Base-by-base conservation (phyloP, 208 protist species). In the Herpetomonas muscarum region DNA sequence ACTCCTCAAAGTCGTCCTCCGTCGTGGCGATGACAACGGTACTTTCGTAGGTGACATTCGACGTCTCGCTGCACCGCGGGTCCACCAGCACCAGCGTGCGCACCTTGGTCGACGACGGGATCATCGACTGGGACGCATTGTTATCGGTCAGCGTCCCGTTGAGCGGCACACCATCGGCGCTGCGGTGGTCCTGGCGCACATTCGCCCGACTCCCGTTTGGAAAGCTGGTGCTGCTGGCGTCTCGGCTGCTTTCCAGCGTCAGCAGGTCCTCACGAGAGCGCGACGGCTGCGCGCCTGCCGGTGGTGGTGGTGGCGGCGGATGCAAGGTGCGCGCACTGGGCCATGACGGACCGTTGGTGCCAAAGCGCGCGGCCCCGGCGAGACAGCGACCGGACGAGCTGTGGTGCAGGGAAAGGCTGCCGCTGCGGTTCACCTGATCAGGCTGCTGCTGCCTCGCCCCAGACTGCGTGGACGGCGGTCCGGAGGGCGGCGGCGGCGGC, bases 1-100 rank as follows among this genome's bases (percentile, higher is more conserved):
- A 89, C 63, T 87, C 78, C 64, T 87, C 75, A 52, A 87, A 82
- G 56, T 85, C 80, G 44, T 88, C 79, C 54, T 85, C 63, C 25
- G 68, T 77, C 5, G 71, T 88, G 44, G 74, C 75, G 51, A 88
- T 78, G 36, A 88, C 64, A 39, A 81, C 65, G 6, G 61, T 79
- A 58, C 74, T 76, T 53, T 88, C 80, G 59, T 76, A 79, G 13
- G 77, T 86, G 31, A 86, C 73, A 55, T 84, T 84, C 17, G 72
- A 76, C 36, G 76, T 82, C 45, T 86, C 72, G 41, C 71, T 70
- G 56, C 80, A 86, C 41, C 44, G 64, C 5, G 76, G 60, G 52
- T 91, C 84, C 19, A 91, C 50, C 5, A 91, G 46, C 24, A 91
- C 79, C 29, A 91, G 66, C 6, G 79, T 87, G 28, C 72, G 73